Conservation (phyloP, 176 grass and related monocot genomes). For the Aegilops speltoides region DNA sequence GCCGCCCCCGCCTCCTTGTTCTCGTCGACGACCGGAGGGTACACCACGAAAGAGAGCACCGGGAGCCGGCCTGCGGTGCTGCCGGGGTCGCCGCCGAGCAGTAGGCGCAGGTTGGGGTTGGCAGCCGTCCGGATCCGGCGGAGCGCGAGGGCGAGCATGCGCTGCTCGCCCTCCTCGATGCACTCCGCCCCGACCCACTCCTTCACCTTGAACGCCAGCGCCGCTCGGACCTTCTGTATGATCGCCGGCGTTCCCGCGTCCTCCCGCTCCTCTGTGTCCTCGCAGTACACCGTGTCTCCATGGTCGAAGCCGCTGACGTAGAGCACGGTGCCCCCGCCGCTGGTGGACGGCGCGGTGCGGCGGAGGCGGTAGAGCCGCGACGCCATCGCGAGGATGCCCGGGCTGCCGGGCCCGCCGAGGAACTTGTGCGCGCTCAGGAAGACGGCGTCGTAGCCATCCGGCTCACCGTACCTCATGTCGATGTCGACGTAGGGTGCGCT, state of each 20-base stretch:
- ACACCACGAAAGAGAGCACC: conserved; percentile 66
- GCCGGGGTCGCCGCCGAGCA: conserved; percentile 38
- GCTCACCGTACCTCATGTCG: conserved; percentile 57
- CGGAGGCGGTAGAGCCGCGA: conserved; percentile 58
- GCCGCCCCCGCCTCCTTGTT: neutral
- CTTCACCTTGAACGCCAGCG: conserved; percentile 73
- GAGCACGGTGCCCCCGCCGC: conserved; percentile 70
- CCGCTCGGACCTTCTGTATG: conserved; percentile 69
- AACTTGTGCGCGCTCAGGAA: conserved; percentile 87
- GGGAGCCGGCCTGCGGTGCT: conserved; percentile 37
- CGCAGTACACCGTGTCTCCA: conserved; percentile 67
- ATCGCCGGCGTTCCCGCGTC: conserved; percentile 72
- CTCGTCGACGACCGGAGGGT: neutral
- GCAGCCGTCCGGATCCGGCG: conserved; percentile 5
- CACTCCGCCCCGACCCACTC: conserved; percentile 57
- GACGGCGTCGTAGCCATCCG: conserved; percentile 77
- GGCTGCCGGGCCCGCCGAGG: conserved; percentile 60
- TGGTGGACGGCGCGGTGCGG: conserved; percentile 55
- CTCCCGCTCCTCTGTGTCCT: conserved; percentile 70
- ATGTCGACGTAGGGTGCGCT: conserved; percentile 44
- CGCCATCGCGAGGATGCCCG: conserved; percentile 70
- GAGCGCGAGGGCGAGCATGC: conserved; percentile 28
- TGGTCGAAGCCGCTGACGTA: conserved; percentile 71
- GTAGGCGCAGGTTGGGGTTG: conserved; percentile 34
- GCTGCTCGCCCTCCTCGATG: conserved; percentile 27